phyloP scores from a whole-genome alignment of 768 basidiomycete species.

The Lentinula detonsa region DNA sequence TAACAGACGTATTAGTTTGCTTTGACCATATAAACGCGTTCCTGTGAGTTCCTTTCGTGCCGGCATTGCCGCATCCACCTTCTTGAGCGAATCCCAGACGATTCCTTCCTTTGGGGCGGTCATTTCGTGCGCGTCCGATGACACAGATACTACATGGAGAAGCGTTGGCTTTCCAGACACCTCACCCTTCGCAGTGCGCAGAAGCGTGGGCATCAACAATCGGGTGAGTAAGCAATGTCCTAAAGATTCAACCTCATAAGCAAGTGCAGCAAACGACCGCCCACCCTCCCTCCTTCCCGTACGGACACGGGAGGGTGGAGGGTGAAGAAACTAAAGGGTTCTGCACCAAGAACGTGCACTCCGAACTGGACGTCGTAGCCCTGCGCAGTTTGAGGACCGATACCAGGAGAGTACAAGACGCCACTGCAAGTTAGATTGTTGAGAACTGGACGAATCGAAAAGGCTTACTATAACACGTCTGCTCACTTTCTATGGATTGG shows the following conservation, averaged over 20 bases:
- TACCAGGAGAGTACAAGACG: conserved; percentile 22
- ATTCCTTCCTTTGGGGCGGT: conserved; percentile 20
- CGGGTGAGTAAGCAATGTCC: conserved; percentile 27
- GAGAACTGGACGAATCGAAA: neutral
- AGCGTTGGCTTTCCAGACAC: conserved; percentile 17
- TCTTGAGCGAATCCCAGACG: conserved; percentile 25
- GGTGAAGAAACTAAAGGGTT: neutral
- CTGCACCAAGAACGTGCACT: conserved; percentile 22
- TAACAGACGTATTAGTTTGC: conserved; percentile 30
- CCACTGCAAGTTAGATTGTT: conserved; percentile 15
- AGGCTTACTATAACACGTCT: too few relatives aligned
- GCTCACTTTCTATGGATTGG: too few relatives aligned
- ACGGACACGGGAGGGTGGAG: too few relatives aligned
- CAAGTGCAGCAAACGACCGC: neutral
- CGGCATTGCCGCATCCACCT: conserved; percentile 13
- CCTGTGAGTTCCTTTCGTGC: conserved; percentile 15
- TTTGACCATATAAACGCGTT: conserved; percentile 20
- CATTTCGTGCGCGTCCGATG: conserved; percentile 16
- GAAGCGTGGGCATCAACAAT: conserved; percentile 23
- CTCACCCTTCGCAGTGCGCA: conserved; percentile 21
- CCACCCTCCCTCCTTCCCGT: too few relatives aligned
- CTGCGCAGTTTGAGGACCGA: conserved; percentile 22
- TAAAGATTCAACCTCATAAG: conserved; percentile 2
- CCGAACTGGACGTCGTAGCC: conserved; percentile 30
- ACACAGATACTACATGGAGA: conserved; percentile 20